A percentile compares a stretch with the other conserved stretches of the same genome.
Conservation (phyloP, 257 asterid genomes). For the Solanum medicagineum region DNA sequence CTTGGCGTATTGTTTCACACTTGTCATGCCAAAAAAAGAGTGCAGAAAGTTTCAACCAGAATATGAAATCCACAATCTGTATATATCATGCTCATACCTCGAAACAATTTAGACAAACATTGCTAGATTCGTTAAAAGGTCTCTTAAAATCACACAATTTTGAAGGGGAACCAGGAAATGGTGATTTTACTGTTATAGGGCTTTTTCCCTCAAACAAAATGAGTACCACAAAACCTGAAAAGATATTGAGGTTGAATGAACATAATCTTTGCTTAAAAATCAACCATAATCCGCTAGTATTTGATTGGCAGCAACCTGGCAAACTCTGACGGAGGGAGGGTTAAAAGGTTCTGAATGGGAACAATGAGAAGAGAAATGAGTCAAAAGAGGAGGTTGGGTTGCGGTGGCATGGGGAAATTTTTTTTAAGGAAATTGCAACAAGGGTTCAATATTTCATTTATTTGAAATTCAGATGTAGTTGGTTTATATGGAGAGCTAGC, state of each 20-base stretch:
- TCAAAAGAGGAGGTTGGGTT: background rate
- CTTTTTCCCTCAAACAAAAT: background rate
- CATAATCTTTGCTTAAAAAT: background rate
- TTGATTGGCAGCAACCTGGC: background rate
- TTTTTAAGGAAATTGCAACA: background rate
- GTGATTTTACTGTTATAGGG: background rate
- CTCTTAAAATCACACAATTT: background rate
- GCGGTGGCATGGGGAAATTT: background rate
- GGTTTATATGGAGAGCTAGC: background rate
- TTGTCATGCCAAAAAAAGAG: background rate
- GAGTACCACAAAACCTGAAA: background rate
- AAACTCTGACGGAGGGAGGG: background rate
- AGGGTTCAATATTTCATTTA: background rate
- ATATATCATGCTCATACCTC: background rate
- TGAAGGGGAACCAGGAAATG: background rate
- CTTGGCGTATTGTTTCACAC: background rate
- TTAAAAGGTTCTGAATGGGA: background rate
- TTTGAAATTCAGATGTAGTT: background rate
- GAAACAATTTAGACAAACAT: background rate
- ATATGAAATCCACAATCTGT: background rate
- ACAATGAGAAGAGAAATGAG: background rate
- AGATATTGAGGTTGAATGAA: background rate
- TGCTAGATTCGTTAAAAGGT: background rate
- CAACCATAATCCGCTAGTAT: background rate
- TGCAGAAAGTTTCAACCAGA: background rate